A percentile compares a stretch with the other conserved stretches of the same genome.
Evolutionary conservation across 2,329 filamentous ascomycete species (phyloP).

Genomic region (Cladosporium sp.): DNA sequence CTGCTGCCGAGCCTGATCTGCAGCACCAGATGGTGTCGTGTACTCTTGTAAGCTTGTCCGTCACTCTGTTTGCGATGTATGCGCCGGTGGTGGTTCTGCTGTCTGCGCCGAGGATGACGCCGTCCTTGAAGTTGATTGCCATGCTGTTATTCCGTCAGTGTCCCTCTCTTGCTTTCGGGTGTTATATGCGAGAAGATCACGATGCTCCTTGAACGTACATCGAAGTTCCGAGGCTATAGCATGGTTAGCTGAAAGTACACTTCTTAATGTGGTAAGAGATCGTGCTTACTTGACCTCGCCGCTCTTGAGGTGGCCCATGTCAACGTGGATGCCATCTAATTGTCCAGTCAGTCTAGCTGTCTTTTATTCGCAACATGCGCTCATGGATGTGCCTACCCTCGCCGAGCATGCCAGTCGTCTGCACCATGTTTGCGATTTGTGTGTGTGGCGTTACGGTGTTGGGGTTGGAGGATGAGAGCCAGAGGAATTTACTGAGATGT

Average conservation of each 20-base stretch:
- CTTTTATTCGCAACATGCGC: constrained; percentile 15
- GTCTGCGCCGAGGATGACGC: constrained; percentile 95
- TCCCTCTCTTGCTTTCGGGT: background rate
- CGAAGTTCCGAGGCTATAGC: constrained; percentile 80
- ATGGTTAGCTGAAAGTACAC: constrained; percentile 21
- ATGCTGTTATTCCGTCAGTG: constrained; percentile 56
- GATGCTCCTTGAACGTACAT: constrained; percentile 46
- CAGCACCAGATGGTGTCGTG: constrained; percentile 99
- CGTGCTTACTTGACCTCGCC: constrained; percentile 93
- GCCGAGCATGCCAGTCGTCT: constrained; percentile 38
- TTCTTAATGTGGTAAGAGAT: background rate
- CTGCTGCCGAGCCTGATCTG: constrained; percentile 92
- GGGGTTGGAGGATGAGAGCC: too few species aligned
- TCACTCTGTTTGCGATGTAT: constrained; percentile 98
- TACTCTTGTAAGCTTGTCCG: constrained; percentile 97
- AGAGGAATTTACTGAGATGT: background rate
- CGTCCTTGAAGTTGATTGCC: constrained; percentile 98
- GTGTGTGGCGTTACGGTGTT: background rate
- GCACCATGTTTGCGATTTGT: constrained; percentile 27
- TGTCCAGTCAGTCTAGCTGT: background rate
- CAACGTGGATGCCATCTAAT: constrained; percentile 95
- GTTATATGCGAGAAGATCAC: constrained; percentile 19
- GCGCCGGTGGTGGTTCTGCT: constrained; percentile 95
- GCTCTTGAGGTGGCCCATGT: constrained; percentile 98
- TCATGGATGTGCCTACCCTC: constrained; percentile 30